Evolutionary conservation across 2,329 filamentous ascomycete species (phyloP).

Genomic region (Plenodomus lindquistii): DNA sequence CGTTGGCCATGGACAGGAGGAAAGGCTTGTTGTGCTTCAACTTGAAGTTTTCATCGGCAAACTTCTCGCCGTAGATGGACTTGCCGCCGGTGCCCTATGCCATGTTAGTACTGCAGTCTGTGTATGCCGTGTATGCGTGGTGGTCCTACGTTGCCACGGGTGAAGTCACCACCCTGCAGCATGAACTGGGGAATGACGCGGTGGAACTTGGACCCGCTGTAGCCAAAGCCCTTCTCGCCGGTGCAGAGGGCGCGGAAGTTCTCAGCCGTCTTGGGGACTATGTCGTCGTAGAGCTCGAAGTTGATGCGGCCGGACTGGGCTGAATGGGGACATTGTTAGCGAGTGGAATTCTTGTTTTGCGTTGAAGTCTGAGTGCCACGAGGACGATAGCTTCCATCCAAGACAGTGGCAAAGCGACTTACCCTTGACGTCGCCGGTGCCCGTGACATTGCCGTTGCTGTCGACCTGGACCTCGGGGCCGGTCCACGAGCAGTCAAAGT

Average conservation of each 20-base stretch:
- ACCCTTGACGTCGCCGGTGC: constrained; percentile 59
- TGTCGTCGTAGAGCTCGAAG: constrained; percentile 84
- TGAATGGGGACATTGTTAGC: constrained; percentile 44
- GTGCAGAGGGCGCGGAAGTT: constrained; percentile 89
- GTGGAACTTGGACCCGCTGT: constrained; percentile 84
- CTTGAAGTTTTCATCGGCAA: constrained; percentile 89
- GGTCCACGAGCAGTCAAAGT: constrained; percentile 73
- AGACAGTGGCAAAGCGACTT: constrained; percentile 44
- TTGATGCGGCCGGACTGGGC: constrained; percentile 78
- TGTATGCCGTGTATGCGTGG: constrained; percentile 5
- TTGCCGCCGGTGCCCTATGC: constrained; percentile 82
- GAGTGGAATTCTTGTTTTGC: constrained; percentile 15
- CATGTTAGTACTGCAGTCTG: constrained; percentile 24
- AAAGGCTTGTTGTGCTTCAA: constrained; percentile 73
- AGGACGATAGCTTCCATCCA: not conserved
- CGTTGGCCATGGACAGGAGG: constrained; percentile 93
- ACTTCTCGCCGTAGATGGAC: constrained; percentile 96
- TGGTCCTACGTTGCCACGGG: constrained; percentile 75
- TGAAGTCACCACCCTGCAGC: constrained; percentile 97
- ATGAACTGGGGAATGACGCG: constrained; percentile 92
- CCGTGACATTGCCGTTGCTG: constrained; percentile 56
- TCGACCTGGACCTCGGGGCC: constrained; percentile 70
- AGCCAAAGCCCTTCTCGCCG: constrained; percentile 78
- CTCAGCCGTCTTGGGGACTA: constrained; percentile 83
- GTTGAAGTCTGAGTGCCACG: not conserved